Evolutionary conservation across 148 eudicot genomes (phyloP).

Genomic region (Spergularia marina): DNA sequence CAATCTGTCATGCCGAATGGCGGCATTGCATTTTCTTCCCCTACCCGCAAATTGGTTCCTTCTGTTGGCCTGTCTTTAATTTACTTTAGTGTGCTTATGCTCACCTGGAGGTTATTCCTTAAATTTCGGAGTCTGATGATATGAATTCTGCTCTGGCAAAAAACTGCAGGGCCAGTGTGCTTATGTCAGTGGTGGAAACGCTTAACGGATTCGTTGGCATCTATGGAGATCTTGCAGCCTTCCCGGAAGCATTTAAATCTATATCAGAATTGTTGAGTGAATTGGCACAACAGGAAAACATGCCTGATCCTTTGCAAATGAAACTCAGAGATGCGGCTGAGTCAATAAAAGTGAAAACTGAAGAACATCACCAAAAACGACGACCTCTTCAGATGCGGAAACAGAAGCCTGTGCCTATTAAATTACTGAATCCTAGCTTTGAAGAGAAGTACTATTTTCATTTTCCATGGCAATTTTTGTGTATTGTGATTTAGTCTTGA

Average conservation of each 20-base stretch:
- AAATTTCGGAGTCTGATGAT: too few relatives aligned
- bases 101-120: too few relatives aligned
- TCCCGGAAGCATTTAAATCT: slow-evolving; percentile 71
- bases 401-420: slow-evolving; percentile 70
- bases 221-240: slow-evolving; percentile 58
- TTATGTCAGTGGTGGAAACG: slow-evolving; percentile 56
- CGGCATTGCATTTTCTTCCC: too few relatives aligned
- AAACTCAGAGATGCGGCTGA: slow-evolving; percentile 46
- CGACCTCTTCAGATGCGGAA: slow-evolving; percentile 70
- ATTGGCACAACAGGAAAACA: slow-evolving; percentile 47
- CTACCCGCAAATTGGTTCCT: too few relatives aligned
- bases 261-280: slow-evolving; percentile 41
- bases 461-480: neutral
- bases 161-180: slow-evolving; percentile 68
- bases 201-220: slow-evolving; percentile 53
- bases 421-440: slow-evolving; percentile 59
- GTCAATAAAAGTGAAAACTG: slow-evolving; percentile 45
- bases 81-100: neutral
- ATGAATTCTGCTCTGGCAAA: neutral
- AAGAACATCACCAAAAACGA: slow-evolving; percentile 54
- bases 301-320: slow-evolving; percentile 50
- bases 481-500: neutral
- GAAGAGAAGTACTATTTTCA: slow-evolving; percentile 64
- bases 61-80: neutral
- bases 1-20: too few relatives aligned